A percentile compares a stretch with the other conserved stretches of the same genome.
phyloP scores from a whole-genome alignment of 768 basidiomycete species.

The Lactarius tabidus region DNA sequence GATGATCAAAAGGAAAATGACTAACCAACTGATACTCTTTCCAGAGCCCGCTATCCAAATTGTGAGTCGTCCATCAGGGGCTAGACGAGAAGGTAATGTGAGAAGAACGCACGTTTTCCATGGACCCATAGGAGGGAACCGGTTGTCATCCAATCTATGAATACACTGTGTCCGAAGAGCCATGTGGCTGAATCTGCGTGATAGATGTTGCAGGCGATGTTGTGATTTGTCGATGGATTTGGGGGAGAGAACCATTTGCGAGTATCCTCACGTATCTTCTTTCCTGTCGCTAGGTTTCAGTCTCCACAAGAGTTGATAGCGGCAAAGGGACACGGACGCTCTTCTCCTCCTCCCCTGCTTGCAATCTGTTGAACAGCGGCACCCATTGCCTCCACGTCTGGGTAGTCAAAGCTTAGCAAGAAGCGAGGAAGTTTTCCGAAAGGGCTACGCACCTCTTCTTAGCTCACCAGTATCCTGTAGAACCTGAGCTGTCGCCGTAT shows the following conservation, averaged over 20 bases:
- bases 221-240: conserved; percentile 5
- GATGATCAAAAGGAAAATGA: not conserved
- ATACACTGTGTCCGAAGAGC: not conserved
- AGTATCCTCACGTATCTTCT: not conserved
- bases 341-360: not conserved
- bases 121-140: conserved; percentile 5
- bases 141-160: not conserved
- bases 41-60: not conserved
- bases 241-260: conserved; percentile 1
- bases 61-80: not conserved
- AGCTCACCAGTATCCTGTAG: not conserved
- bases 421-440: not conserved
- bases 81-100: not conserved
- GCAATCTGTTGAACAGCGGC: not conserved
- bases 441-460: not conserved
- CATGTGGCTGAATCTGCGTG: not conserved
- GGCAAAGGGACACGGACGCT: not conserved
- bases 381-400: not conserved
- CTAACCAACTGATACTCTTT: not conserved
- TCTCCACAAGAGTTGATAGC: not conserved
- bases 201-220: not conserved
- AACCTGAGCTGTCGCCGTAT: not conserved
- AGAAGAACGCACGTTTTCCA: not conserved
- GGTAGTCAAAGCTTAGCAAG: not conserved
- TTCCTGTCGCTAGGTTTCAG: not conserved